These are phyloP conservation scores for Fraxinus dipetala DNA, from an alignment of 305 asterid genomes.

Conservation along the genomic window DNA sequence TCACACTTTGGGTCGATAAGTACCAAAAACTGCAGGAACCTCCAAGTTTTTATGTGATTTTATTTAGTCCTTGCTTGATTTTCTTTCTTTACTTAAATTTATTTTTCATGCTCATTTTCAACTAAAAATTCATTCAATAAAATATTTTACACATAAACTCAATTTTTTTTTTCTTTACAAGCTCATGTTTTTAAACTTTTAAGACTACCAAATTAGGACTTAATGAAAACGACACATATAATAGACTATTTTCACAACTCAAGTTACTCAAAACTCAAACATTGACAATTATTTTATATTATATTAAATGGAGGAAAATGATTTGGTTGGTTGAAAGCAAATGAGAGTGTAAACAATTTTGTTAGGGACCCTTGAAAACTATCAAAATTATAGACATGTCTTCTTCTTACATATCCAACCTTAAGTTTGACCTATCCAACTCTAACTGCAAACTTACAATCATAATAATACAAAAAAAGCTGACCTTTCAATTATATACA, in stretches of 20 bases:
- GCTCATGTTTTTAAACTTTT: no score
- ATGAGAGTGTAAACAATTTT: background rate
- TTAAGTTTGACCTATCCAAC: background rate
- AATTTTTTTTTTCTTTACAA: no score
- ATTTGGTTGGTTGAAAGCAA: background rate
- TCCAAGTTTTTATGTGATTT: background rate
- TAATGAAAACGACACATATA: background rate
- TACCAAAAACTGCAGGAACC: background rate
- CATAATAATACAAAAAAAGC: background rate
- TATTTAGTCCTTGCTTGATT: background rate
- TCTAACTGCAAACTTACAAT: background rate
- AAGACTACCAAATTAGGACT: no score
- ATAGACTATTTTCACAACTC: background rate
- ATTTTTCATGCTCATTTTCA: no score
- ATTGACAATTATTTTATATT: background rate
- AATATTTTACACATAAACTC: no score
- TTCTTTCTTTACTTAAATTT: no score
- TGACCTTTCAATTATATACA: conserved; percentile 2
- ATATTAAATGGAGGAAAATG: background rate
- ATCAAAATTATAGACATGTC: background rate
- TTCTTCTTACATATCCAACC: background rate
- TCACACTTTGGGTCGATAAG: background rate
- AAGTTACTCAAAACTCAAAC: background rate
- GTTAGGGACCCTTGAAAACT: conserved; percentile 2
- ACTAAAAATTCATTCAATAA: no score